Evolutionary conservation across 225 moss, liverwort and hornwort genomes (phyloP), one percentile per base, ranked within the genome.

Genomic region (Marchantia paleacea): DNA sequence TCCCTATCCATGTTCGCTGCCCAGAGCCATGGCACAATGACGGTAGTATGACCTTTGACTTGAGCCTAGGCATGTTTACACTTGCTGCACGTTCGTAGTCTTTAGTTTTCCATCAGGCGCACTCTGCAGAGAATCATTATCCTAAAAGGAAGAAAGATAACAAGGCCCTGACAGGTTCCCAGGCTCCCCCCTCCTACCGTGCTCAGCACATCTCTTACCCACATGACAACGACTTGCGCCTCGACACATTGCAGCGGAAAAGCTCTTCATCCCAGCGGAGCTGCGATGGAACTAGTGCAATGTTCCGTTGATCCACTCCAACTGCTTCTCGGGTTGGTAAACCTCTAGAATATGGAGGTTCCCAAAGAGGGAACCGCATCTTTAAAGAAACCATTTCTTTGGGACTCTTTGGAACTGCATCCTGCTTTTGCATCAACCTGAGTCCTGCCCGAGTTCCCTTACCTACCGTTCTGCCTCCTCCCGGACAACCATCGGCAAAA

Each of bases 301-400:
- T 47, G 47, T 16, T 70, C 69, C 69, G 39, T 70, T 70, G 47
- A 70, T 70, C 48, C 16, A 48, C 48, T 70, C 47, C 69, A 70
- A 70, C 69, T 70, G 69, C 69, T 70, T 48, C 69, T 70, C 29
- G 69, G 69, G 69, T 70, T 70, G 69, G 69, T 70, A 70, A 69
- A 48, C 69, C 28, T 49, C 69, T 70, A 47, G 47, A 47, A 47
- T 49, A 7, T 39, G 69, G 69, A 70, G 69, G 69, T 70, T 70
- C 69, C 69, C 19, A 70, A 70, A 70, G 48, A 70, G 69, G 69
- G 69, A 70, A 70, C 69, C 69, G 47, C 19, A 70, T 7, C 69
- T 47, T 18, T 47, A 70, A 39, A 70, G 39, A 48, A 39, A 15
- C 47, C 19, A 47, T 70, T 66, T 28, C 18, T 58, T 58, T 6